phyloP scores from a whole-genome alignment of 2,329 filamentous ascomycete species.

The Aspergillus sp. region DNA sequence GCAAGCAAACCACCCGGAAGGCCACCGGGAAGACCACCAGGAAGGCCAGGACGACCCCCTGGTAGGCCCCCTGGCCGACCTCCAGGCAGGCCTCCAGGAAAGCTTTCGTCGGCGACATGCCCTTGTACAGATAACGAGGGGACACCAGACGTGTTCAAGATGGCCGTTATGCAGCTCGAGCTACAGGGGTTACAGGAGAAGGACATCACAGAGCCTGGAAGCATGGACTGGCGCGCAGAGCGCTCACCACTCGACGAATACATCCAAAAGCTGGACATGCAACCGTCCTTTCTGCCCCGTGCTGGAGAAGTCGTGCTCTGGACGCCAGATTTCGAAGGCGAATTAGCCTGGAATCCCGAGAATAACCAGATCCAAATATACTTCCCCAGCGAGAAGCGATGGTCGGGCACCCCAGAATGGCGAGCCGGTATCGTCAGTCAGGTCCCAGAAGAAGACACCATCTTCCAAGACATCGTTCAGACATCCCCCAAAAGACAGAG shows the following conservation, averaged over 20 bases:
- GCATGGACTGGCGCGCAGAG: constrained; percentile 60
- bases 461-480: constrained; percentile 50
- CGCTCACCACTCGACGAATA: constrained; percentile 45
- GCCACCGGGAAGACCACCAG: constrained; percentile 8
- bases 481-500: constrained; percentile 43
- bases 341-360: constrained; percentile 39
- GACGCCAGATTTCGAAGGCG: constrained; percentile 39
- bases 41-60: constrained; percentile 6
- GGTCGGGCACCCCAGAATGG: constrained; percentile 51
- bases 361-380: constrained; percentile 36
- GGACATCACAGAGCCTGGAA: constrained; percentile 51
- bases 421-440: constrained; percentile 60
- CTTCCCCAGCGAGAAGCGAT: constrained; percentile 34
- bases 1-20: constrained; percentile 7
- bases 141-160: constrained; percentile 56
- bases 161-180: constrained; percentile 52
- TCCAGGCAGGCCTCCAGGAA: constrained; percentile 11
- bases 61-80: constrained; percentile 11
- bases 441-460: constrained; percentile 46
- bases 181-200: constrained; percentile 45
- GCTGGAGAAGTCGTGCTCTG: constrained; percentile 61
- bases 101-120: constrained; percentile 2
- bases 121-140: constrained; percentile 52
- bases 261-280: constrained; percentile 45
- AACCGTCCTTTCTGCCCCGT: constrained; percentile 56